Base-by-base conservation (phyloP, 768 basidiomycete genomes). In the Podaxis pistillaris region DNA sequence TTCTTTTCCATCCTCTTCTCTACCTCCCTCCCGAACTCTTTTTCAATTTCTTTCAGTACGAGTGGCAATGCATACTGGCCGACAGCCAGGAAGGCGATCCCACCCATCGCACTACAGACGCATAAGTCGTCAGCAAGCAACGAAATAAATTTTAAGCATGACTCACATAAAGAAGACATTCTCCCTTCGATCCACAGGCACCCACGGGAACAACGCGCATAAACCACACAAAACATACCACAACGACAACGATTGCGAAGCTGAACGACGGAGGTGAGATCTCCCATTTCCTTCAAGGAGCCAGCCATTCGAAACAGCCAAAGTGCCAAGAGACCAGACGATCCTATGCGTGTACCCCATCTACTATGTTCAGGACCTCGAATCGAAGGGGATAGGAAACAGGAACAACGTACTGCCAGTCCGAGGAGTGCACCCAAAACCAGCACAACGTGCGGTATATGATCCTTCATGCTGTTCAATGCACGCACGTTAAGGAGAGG, bases 351-450 rank as follows among this genome's bases (percentile, higher is more conserved):
- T 86, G 72, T 94, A 94, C 0, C 86, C 93, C 30, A 77, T 75
- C 90, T 91, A 58, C 36, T 24, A 19, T 52, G 17, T 38, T 28
- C 15, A 51, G 9, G 37, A 13, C 54, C 17, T 13, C 36, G 12
- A 49, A 8, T 28, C 19, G 30, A 44, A 41, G 5, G 30, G 47
- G 50, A 24, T 4, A 49, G 3, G 28, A 49, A 22, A 63, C 4
- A 11, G 12, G 4, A 28, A 3, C 38, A 11, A 52, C 22, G 36
- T 4, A 2, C 19, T 57, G 24, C 17, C 79, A 90, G 54, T 73
- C 90, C 91, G 69, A 91, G 90, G 89, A 93, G 91, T 50, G 83
- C 79, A 65, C 86, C 81, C 52, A 92, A 76, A 1, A 79, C 80
- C 1, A 67, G 68, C 1, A 83, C 65, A 4, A 82, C 75, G 28